These are phyloP conservation scores for Suillus cothurnatus DNA, from an alignment of 768 basidiomycete genomes.

Conservation along the genomic window DNA sequence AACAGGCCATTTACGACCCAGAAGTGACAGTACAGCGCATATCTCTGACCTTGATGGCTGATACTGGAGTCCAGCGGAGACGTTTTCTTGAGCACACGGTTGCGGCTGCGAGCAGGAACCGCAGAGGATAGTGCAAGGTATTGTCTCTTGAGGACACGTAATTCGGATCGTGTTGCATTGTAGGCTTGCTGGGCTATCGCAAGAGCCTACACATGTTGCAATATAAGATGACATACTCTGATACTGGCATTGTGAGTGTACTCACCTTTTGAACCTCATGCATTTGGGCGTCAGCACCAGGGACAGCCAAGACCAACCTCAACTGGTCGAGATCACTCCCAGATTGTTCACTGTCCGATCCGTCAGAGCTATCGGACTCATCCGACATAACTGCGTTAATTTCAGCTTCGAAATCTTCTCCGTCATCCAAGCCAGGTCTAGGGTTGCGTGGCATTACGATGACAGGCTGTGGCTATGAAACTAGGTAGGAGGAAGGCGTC, in stretches of 20 bases:
- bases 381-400: too few species aligned
- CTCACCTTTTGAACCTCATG: slow-evolving; percentile 9
- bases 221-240: not conserved
- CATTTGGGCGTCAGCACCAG: slow-evolving; percentile 1
- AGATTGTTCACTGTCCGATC: too few species aligned
- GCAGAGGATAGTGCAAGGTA: not conserved
- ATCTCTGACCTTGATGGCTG: not conserved
- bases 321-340: too few species aligned
- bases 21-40: not conserved
- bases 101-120: not conserved
- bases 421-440: not conserved
- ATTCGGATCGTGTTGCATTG: not conserved
- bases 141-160: slow-evolving; percentile 6
- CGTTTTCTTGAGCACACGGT: not conserved
- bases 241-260: not conserved
- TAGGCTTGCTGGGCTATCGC: too few species aligned
- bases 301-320: slow-evolving; percentile 1
- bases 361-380: too few species aligned
- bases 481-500: not conserved
- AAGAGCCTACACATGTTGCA: too few species aligned
- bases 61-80: slow-evolving; percentile 6
- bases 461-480: not conserved
- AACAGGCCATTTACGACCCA: slow-evolving; percentile 1
- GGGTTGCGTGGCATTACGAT: not conserved
- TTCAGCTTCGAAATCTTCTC: slow-evolving; percentile 2